These are phyloP conservation scores for Xylaria telfairii DNA, from an alignment of 495 filamentous ascomycete genomes.

Conservation along the genomic window DNA sequence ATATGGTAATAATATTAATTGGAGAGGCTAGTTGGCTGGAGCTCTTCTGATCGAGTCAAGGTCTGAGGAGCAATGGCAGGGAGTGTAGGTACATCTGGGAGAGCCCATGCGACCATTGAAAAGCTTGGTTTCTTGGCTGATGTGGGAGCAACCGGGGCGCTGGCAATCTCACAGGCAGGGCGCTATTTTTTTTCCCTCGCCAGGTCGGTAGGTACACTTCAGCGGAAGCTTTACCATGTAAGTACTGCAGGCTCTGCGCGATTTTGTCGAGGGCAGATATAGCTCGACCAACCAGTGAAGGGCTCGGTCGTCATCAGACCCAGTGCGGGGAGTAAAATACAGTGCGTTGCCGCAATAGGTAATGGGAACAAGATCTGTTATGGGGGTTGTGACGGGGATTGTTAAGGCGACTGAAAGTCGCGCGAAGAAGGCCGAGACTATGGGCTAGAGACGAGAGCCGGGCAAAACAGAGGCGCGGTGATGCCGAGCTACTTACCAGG, in stretches of 20 bases:
- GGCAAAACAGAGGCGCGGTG: slow-evolving; percentile 20
- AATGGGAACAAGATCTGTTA: slow-evolving; percentile 35
- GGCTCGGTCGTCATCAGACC: slow-evolving; percentile 37
- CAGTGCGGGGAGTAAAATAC: slow-evolving; percentile 38
- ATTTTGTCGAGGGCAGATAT: slow-evolving; percentile 38
- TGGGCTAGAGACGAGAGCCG: slow-evolving; percentile 17
- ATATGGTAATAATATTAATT: slow-evolving; percentile 36
- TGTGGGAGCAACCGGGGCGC: slow-evolving; percentile 24
- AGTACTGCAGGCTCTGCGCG: slow-evolving; percentile 32
- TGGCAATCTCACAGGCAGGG: slow-evolving; percentile 31
- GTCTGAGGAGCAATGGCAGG: slow-evolving; percentile 27
- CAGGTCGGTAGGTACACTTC: background rate
- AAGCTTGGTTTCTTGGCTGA: slow-evolving; percentile 34
- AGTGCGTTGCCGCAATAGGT: slow-evolving; percentile 31
- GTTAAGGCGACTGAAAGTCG: slow-evolving; percentile 21
- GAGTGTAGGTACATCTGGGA: slow-evolving; percentile 17
- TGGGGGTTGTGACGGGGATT: slow-evolving; percentile 34
- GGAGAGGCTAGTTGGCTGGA: slow-evolving; percentile 34
- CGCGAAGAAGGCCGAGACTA: slow-evolving; percentile 30
- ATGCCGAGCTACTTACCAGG: slow-evolving; percentile 20
- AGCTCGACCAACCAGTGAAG: slow-evolving; percentile 30
- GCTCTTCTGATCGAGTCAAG: slow-evolving; percentile 27
- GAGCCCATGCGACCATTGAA: slow-evolving; percentile 26
- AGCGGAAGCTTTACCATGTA: background rate
- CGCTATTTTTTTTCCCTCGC: slow-evolving; percentile 27